Percentiles rank a stretch among this genome's conserved stretches.
Conservation (phyloP, 2,329 filamentous ascomycete genomes). For the Zelopaecilomyces penicillatus region DNA sequence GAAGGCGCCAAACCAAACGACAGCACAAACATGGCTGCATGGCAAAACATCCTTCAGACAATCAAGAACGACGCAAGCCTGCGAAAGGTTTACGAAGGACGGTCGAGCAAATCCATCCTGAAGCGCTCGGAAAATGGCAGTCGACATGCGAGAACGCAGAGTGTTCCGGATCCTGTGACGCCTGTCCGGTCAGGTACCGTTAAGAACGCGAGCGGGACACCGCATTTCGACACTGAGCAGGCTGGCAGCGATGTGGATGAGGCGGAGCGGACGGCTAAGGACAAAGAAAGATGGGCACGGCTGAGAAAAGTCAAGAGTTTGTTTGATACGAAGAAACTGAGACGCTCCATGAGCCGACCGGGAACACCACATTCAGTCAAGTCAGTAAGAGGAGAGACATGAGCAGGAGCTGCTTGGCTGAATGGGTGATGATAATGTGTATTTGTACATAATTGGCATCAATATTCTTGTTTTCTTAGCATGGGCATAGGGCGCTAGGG, state of each 20-base stretch:
- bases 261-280: constrained; percentile 45
- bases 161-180: constrained; percentile 6
- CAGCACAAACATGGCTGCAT: constrained; percentile 38
- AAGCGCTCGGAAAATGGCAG: constrained; percentile 12
- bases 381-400: constrained; percentile 2
- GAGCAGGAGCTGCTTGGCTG: neutral
- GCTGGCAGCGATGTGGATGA: constrained; percentile 27
- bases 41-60: constrained; percentile 46
- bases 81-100: constrained; percentile 28
- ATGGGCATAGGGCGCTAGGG: too few relatives aligned
- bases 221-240: constrained; percentile 5
- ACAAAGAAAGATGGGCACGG: constrained; percentile 66
- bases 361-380: constrained; percentile 27
- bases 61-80: constrained; percentile 52
- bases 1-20: constrained; percentile 23
- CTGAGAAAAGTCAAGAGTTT: constrained; percentile 63
- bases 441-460: neutral
- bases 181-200: constrained; percentile 1
- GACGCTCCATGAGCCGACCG: constrained; percentile 33
- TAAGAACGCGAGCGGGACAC: neutral
- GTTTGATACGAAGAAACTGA: constrained; percentile 56
- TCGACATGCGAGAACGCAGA: constrained; percentile 1
- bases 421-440: constrained; percentile 4
- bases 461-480: neutral
- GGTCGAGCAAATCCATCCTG: constrained; percentile 17